Evolutionary conservation across 2,329 filamentous ascomycete genomes (phyloP), one percentile per base, ranked within the genome.

Genomic region (Neofusicoccum parvum): DNA sequence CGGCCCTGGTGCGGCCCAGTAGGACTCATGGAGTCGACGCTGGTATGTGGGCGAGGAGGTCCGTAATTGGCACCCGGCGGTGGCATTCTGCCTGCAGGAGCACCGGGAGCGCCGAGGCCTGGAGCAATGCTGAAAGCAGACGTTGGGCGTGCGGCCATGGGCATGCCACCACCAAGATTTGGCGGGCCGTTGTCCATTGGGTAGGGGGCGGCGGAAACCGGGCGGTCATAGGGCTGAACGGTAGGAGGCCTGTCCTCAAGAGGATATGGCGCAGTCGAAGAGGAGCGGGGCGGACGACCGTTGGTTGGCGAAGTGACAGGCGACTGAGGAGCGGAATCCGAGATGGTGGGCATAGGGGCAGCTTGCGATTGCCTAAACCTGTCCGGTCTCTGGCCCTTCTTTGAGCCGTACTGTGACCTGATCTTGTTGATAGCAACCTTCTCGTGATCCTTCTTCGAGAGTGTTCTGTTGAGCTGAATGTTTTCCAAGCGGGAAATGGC

Each of bases 391-490:
- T 79, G 76, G 6, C 81, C 81, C 39, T 80, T 77, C 79, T 82
- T 83, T 1, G 83, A 85, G 14, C 82, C 83, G 68, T 85, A 81
- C 67, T 80, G 77, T 1, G 81, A 83, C 68, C 80, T 96, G 81
- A 99, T 98, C 62, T 91, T 88, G 59, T 88, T 90, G 69, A 99
- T 88, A 0, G 95, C 94, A 48, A 96, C 90, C 64, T 93, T 92
- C 77, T 98, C 94, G 75, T 99, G 95, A 73, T 98, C 95, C 70
- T 90, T 87, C 80, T 94, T 94, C 2, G 92, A 96, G 53, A 98
- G 83, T 11, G 91, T 91, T 78, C 92, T 92, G 65, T 92, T 90
- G 71, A 92, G 88, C 53, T 88, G 89, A 62, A 99, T 88, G 59
- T 92, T 93, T 56, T 97, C 92, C 65, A 99, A 87, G 49, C 95